Conservation (phyloP, 1,139 yeast genomes). For the Kluyveromyces marxianus region DNA sequence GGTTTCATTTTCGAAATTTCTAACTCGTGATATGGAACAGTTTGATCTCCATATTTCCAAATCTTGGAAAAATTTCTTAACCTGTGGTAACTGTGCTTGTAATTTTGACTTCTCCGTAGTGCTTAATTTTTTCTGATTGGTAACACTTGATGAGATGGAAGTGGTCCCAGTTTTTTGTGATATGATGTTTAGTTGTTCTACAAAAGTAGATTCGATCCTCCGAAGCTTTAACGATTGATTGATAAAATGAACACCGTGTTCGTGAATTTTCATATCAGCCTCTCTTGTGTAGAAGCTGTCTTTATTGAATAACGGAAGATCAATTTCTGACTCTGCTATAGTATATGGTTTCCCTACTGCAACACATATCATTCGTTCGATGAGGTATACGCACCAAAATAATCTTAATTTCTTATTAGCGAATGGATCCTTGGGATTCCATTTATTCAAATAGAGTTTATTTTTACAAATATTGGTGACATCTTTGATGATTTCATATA, state of each 20-base stretch:
- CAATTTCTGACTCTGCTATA: constrained; percentile 39
- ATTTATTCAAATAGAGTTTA: constrained; percentile 34
- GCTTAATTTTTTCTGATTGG: constrained; percentile 6
- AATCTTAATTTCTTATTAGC: constrained; percentile 39
- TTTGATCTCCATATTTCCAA: constrained; percentile 45
- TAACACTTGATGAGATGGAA: background rate
- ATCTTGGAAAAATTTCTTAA: constrained; percentile 39
- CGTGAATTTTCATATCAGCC: constrained; percentile 10
- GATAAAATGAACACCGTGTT: constrained; percentile 38
- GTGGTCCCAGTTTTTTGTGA: constrained; percentile 21
- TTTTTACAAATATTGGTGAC: constrained; percentile 39
- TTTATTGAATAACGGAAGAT: constrained; percentile 40
- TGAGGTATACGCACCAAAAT: constrained; percentile 51
- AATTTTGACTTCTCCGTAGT: constrained; percentile 16
- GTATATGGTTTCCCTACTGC: constrained; percentile 49
- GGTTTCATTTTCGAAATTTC: constrained; percentile 44
- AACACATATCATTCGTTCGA: constrained; percentile 49
- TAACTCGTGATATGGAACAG: constrained; percentile 31
- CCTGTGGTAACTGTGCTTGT: constrained; percentile 36
- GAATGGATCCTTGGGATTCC: constrained; percentile 30
- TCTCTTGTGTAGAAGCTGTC: constrained; percentile 20
- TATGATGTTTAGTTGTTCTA: constrained; percentile 40
- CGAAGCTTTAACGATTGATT: constrained; percentile 46
- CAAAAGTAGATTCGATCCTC: constrained; percentile 48
- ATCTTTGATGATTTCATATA: constrained; percentile 44